Evolutionary conservation across 192 early-diverging fungal genomes (phyloP).

Genomic region (Oehlia diaphana): DNA sequence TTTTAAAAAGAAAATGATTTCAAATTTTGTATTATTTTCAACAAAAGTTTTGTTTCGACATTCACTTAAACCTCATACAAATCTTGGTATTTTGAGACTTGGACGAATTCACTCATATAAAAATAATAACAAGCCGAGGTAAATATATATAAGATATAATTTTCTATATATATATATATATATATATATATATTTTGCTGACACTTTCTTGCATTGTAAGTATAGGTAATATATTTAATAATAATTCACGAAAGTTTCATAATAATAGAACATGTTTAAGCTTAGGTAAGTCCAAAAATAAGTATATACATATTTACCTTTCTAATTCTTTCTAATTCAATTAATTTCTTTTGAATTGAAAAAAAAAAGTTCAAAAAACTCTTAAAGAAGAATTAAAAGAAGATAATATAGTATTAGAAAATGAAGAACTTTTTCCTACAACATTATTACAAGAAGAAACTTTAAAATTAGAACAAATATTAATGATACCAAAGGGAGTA

Average conservation of each 20-base stretch:
- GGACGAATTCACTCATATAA: neutral
- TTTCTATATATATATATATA: neutral
- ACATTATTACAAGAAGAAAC: neutral
- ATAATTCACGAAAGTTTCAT: neutral
- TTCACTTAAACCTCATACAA: neutral
- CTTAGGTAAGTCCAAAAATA: neutral
- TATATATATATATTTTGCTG: neutral
- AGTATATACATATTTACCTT: no score
- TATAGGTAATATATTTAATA: neutral
- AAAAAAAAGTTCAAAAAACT: neutral
- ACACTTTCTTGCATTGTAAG: neutral
- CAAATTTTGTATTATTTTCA: neutral
- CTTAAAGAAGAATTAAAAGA: conserved; percentile 29
- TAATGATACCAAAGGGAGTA: neutral
- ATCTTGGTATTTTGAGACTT: neutral
- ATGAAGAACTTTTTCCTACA: conserved; percentile 9
- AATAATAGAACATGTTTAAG: conserved; percentile 15
- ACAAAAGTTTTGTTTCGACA: neutral
- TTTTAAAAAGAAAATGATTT: neutral
- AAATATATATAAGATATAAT: neutral
- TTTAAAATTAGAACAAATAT: neutral
- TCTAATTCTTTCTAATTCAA: no score
- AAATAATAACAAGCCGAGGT: neutral
- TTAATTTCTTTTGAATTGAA: neutral
- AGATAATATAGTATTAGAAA: neutral